Evolutionary conservation across 306 rosid genomes (phyloP).

Genomic region (Notholithocarpus densiflorus): DNA sequence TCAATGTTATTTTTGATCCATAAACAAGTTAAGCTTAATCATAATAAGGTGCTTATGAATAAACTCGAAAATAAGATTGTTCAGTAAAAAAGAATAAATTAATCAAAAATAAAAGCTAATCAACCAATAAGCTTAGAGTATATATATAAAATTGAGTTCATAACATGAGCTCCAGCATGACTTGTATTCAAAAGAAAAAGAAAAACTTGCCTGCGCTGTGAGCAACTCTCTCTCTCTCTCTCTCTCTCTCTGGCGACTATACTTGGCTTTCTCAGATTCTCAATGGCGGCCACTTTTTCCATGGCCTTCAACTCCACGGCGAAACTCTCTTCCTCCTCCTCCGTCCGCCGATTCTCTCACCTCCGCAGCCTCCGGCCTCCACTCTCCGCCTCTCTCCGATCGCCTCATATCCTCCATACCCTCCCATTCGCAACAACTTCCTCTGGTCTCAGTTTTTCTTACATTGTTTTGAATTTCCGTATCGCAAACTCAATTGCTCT

Average conservation of each 20-base stretch:
- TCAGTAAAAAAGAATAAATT: no score
- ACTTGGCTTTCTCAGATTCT: slow-evolving; percentile 6
- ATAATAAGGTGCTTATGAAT: no score
- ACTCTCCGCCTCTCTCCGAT: slow-evolving; percentile 14
- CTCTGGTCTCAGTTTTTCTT: slow-evolving; percentile 46
- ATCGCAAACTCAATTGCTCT: neutral
- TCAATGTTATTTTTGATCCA: no score
- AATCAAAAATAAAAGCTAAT: no score
- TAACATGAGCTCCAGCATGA: no score
- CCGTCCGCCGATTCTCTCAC: slow-evolving; percentile 25
- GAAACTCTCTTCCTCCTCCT: slow-evolving; percentile 9
- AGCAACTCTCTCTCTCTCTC: neutral
- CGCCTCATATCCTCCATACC: slow-evolving; percentile 10
- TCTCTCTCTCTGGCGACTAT: slow-evolving; percentile 10
- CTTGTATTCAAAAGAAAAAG: no score
- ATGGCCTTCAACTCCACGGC: slow-evolving; percentile 40
- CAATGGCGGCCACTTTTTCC: slow-evolving; percentile 29
- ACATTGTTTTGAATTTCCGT: slow-evolving; percentile 6
- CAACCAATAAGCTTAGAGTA: no score
- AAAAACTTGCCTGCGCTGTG: no score
- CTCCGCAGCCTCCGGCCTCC: slow-evolving; percentile 48
- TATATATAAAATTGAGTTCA: no score
- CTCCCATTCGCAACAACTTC: slow-evolving; percentile 44
- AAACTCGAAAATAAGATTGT: no score
- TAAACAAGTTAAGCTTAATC: no score